Base-by-base conservation (phyloP, 805 yeast genomes). In the Metschnikowia henanensis region DNA sequence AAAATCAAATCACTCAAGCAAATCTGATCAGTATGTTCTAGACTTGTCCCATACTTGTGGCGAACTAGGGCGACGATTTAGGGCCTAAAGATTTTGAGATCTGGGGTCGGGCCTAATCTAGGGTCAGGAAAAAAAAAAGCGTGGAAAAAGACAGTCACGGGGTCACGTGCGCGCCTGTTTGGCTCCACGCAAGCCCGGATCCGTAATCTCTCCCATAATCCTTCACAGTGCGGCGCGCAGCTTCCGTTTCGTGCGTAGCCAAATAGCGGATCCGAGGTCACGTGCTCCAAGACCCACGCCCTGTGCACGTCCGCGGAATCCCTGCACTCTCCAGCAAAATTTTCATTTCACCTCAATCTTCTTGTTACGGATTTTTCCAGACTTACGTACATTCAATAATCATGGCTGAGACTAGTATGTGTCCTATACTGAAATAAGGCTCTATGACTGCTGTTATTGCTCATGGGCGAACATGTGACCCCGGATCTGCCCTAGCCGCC, bases 381-480 rank as follows among this genome's bases (percentile, higher is more conserved):
- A 35, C 33, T 46, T 43, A 52, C 55, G 32, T 44, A 44, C 52
- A 50, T 43, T 45, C 44, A 47, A 41, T 41, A 51, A 51, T 50
- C 53, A 50, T 50, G 55, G 56, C 56, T 51, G 56, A 52, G 55
- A 52, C 56, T 52, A 52, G 56, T 52, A 52, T 52, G 56, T 52
- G 46, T 31, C 40, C n/a, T n/a, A 28, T 7, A 31, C 20, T 31
- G 15, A n/a, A 21, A 13, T 8, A 34, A 9, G 29, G 37, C 12
- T 32, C 21, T n/a, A n/a, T 19, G 23, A 13, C 13, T 13, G 23
- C 5, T 32, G 22, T 13, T 15, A 20, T 23, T 9, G 26, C 26
- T 4, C 26, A 23, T 23, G 26, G 26, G 26, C 26, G 26, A 3
- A 23, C 12, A 13, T 13, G 8, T 3, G 12, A 23, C 26, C 26